Percentiles rank a stretch among this genome's conserved stretches.
Evolutionary conservation across 2,329 filamentous ascomycete genomes (phyloP).

Genomic region (Ophiocordyceps camponoti-leonardi): DNA sequence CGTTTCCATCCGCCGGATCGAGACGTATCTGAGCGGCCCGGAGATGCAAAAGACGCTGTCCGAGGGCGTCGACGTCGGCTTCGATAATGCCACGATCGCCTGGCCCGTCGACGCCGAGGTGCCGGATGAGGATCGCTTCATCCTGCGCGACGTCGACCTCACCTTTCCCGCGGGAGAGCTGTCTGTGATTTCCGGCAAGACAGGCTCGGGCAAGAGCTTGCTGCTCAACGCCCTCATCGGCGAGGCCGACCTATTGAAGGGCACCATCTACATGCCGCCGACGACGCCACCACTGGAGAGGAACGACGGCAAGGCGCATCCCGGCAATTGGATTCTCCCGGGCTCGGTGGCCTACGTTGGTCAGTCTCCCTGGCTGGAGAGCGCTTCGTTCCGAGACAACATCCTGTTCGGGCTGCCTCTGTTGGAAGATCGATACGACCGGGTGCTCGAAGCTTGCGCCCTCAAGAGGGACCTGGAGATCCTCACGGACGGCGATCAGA

Average conservation of each 20-base stretch:
- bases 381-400: conserved; percentile 62
- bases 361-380: conserved; percentile 76
- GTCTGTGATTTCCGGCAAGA: conserved; percentile 60
- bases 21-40: conserved; percentile 49
- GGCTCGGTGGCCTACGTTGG: conserved; percentile 57
- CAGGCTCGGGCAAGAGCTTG: conserved; percentile 62
- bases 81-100: conserved; percentile 51
- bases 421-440: conserved; percentile 50
- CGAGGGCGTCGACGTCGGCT: conserved; percentile 41
- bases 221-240: conserved; percentile 58
- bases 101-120: conserved; percentile 54
- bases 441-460: conserved; percentile 56
- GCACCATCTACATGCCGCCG: conserved; percentile 37
- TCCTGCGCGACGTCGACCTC: conserved; percentile 45
- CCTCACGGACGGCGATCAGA: conserved; percentile 58
- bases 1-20: conserved; percentile 56
- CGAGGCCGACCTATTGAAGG: conserved; percentile 52
- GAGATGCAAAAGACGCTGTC: conserved; percentile 41
- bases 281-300: conserved; percentile 34
- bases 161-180: conserved; percentile 52
- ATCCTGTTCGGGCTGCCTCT: conserved; percentile 61
- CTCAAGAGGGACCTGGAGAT: conserved; percentile 61
- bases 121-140: conserved; percentile 41
- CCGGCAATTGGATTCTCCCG: conserved; percentile 50
- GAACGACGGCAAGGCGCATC: conserved; percentile 44